Evolutionary conservation across 176 grass and related monocot genomes (phyloP).

Genomic region (Microstegium vimineum): DNA sequence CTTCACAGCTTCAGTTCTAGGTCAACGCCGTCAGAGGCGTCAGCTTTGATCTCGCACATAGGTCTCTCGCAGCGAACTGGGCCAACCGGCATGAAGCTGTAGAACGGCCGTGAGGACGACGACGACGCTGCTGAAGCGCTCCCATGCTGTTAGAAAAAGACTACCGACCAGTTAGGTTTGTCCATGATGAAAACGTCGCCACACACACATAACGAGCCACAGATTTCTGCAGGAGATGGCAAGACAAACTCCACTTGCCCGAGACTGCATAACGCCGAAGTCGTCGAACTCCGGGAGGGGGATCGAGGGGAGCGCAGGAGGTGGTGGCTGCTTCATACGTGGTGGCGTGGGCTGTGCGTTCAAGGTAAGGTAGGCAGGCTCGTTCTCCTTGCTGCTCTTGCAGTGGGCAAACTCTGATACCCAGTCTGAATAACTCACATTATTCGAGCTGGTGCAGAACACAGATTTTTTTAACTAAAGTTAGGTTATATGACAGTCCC

Average conservation of each 20-base stretch:
- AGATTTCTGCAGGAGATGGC: conserved; percentile 17
- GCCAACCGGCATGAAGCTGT: conserved; percentile 55
- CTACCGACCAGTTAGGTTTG: conserved; percentile 14
- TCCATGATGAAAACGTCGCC: not conserved
- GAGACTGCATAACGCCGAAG: conserved; percentile 32
- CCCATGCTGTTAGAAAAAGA: not conserved
- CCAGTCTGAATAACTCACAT: too few species aligned
- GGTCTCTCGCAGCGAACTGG: conserved; percentile 38
- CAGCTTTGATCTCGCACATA: conserved; percentile 19
- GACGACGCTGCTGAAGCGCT: conserved; percentile 6
- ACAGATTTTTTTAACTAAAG: not conserved
- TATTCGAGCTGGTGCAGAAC: not conserved
- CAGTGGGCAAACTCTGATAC: too few species aligned
- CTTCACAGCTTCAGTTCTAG: conserved; percentile 68
- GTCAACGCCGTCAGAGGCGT: conserved; percentile 47
- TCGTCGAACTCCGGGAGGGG: conserved; percentile 26
- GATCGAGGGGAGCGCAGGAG: too few species aligned
- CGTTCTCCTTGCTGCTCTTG: too few species aligned
- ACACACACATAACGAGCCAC: not conserved
- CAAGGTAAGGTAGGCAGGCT: too few species aligned
- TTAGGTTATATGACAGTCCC: not conserved
- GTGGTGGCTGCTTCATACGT: too few species aligned
- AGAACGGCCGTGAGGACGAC: conserved; percentile 37
- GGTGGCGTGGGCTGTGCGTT: too few species aligned
- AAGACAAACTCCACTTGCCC: conserved; percentile 42